Evolutionary conservation across 768 basidiomycete species (phyloP).

Genomic region (Filobasidium floriforme): DNA sequence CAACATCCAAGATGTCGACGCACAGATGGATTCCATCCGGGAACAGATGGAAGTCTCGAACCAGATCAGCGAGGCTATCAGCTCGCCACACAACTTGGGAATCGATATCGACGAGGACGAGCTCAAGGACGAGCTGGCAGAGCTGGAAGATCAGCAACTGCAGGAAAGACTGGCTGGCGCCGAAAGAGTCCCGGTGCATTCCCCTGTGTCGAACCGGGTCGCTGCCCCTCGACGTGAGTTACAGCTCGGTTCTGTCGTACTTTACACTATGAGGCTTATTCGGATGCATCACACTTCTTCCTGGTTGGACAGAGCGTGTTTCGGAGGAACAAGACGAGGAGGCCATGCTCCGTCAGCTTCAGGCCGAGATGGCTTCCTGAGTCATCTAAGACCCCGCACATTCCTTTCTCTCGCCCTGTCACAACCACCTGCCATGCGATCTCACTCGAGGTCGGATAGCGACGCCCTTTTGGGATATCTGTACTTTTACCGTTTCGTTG

Average conservation of each 20-base stretch:
- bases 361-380: conserved; percentile 53
- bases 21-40: conserved; percentile 73
- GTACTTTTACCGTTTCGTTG: no score
- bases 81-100: conserved; percentile 57
- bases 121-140: conserved; percentile 68
- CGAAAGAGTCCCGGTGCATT: conserved; percentile 78
- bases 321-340: conserved; percentile 83
- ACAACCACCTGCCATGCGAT: no score
- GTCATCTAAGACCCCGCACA: no score
- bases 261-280: not conserved
- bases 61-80: conserved; percentile 83
- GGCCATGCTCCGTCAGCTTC: conserved; percentile 74
- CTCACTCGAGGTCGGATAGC: no score
- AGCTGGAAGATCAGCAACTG: conserved; percentile 78
- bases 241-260: no score
- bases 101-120: conserved; percentile 62
- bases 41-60: conserved; percentile 86
- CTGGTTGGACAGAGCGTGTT: conserved; percentile 26
- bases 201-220: conserved; percentile 49
- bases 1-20: conserved; percentile 77
- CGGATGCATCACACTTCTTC: not conserved
- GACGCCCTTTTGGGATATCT: no score
- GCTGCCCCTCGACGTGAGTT: not conserved
- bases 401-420: no score
- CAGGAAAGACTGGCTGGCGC: conserved; percentile 79